These are phyloP conservation scores for Talaromyces sp. DNA, from an alignment of 2,329 filamentous ascomycete species.

Conservation along the genomic window DNA sequence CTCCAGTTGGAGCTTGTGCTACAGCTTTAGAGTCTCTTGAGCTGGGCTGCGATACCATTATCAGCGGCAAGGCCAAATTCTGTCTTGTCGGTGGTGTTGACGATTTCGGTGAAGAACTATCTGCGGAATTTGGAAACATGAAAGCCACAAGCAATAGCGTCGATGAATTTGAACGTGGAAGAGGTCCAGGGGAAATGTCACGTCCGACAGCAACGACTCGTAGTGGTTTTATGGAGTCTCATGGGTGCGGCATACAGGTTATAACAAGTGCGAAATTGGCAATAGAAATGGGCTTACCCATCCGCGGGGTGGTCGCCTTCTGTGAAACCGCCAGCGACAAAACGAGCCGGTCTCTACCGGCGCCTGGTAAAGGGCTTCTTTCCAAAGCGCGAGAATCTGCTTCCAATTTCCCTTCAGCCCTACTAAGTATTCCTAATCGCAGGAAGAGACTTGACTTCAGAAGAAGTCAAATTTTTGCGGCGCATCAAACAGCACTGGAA, in stretches of 20 bases:
- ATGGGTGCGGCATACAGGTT: conserved; percentile 66
- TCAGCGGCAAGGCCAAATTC: conserved; percentile 86
- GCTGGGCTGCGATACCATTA: conserved; percentile 96
- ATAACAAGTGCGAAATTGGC: conserved; percentile 6
- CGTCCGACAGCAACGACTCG: conserved; percentile 92
- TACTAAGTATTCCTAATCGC: conserved; percentile 96
- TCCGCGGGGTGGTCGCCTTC: conserved; percentile 88
- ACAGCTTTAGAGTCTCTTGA: conserved; percentile 96
- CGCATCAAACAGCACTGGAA: neutral
- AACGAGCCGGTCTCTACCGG: conserved; percentile 96
- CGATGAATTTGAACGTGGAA: conserved; percentile 89
- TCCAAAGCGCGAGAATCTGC: conserved; percentile 71
- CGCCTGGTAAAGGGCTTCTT: conserved; percentile 92
- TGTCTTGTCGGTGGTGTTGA: conserved; percentile 96
- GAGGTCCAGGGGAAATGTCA: conserved; percentile 92
- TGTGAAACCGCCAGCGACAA: conserved; percentile 97
- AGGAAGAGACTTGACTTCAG: conserved; percentile 89
- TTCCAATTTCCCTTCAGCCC: conserved; percentile 87
- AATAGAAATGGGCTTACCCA: conserved; percentile 44
- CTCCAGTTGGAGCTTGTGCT: conserved; percentile 93
- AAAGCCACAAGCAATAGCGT: conserved; percentile 97
- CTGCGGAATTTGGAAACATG: conserved; percentile 99
- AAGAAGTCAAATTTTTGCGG: conserved; percentile 87
- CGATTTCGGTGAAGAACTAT: conserved; percentile 98
- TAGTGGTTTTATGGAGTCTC: conserved; percentile 98